Evolutionary conservation across 2,329 filamentous ascomycete species (phyloP).

Genomic region (Fusarium buharicum): DNA sequence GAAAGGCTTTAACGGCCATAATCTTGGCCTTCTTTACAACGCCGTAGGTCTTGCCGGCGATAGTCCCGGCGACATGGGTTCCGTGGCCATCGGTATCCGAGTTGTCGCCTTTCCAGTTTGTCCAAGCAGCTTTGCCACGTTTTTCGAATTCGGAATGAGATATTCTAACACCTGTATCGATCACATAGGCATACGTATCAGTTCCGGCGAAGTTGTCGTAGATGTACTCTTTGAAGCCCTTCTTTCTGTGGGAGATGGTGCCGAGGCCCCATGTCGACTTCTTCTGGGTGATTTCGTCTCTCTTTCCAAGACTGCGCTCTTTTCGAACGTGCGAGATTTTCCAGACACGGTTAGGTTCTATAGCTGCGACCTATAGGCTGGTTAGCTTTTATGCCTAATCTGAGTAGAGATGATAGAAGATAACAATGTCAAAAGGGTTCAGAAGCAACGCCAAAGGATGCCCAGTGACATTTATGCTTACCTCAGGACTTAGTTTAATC

Average conservation of each 20-base stretch:
- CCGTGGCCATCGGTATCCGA: constrained; percentile 27
- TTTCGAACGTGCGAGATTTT: constrained; percentile 4
- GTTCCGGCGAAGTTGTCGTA: constrained; percentile 27
- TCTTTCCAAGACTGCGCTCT: constrained; percentile 3
- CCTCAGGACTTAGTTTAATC: constrained; percentile 54
- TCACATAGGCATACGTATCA: constrained; percentile 27
- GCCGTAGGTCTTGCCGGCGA: constrained; percentile 40
- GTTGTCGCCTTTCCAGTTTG: constrained; percentile 6
- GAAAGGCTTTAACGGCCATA: constrained; percentile 57
- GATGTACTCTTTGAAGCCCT: constrained; percentile 18
- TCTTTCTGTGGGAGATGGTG: constrained; percentile 22
- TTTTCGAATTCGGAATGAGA: constrained; percentile 28
- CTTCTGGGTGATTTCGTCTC: constrained; percentile 11
- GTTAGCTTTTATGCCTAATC: not conserved
- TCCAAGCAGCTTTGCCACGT: constrained; percentile 22
- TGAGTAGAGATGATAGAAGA: no score
- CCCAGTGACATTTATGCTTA: constrained; percentile 38
- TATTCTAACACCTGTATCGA: constrained; percentile 21
- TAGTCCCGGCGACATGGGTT: constrained; percentile 34
- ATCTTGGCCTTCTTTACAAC: constrained; percentile 55
- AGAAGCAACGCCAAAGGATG: no score
- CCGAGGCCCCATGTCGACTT: constrained; percentile 29
- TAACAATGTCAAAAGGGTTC: no score
- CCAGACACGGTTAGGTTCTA: constrained; percentile 34
- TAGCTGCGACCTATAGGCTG: constrained; percentile 30